Evolutionary conservation across 371 early-diverging fungal species (phyloP), one percentile per base, ranked within the genome.

Genomic region (Paraphysoderma sedebokerense): DNA sequence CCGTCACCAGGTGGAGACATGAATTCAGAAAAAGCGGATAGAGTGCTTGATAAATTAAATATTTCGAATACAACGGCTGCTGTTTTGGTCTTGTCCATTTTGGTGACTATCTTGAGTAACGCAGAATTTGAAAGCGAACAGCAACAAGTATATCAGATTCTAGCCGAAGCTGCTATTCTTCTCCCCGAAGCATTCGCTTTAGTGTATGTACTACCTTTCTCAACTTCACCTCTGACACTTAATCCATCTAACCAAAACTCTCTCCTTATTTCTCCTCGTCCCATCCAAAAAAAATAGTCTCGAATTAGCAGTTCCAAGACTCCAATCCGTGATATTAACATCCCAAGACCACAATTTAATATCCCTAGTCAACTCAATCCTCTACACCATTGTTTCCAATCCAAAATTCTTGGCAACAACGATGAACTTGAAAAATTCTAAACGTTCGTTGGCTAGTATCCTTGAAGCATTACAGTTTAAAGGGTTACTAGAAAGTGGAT

Each of bases 61-160:
- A 74, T 79, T 38, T 72, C 77, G 0, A 76, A 79, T 56, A 66
- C 74, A 51, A 76, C 77, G 23, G 79, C 63, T 19, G 77, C 86
- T 15, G 58, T 85, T 24, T 59, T 88, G 51, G 60, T 82, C 34
- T 73, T 82, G 11, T 79, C 86, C 2, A 61, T 87, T 51, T 59
- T 88, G 57, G 80, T 80, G 2, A 76, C 82, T 0, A 77, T 88
- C 65, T 65, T 92, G 45, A 78, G 89, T 56, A 73, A 72, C 49
- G 72, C 84, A 0, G 89, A 90, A 44, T 74, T 73, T 20, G 87
- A 86, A 48, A 71, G 79, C n/a, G 90, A 92, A 63, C 68, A 75
- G 12, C 55, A 80, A 48, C 82, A 85, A 54, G 63, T 92, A 28
- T 90, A 90, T 52, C 78, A 81, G 9, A 66, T 89, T 49, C 60